Evolutionary conservation across 805 yeast species (phyloP), one percentile per base, ranked within the genome.

Genomic region (Myxozyma geophila): DNA sequence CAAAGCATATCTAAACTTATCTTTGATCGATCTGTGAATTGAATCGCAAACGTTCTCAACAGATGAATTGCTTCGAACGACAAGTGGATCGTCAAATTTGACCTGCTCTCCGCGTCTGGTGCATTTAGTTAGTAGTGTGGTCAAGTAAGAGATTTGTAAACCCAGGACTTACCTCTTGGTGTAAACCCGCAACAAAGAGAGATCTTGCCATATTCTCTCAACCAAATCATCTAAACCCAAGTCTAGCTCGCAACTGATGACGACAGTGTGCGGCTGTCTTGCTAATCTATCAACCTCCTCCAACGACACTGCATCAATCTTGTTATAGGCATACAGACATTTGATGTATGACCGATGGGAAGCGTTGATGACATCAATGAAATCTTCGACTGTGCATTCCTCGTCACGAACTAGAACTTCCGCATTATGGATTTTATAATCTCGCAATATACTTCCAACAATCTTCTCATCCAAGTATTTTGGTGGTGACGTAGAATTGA

Each of bases 211-310:
- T 53, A 93, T 92, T 70, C 93, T 95, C 67, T 92, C 97, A 63
- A 90, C 86, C 59, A 92, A 87, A 70, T 93, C 98, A 10, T 88
- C 86, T 12, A 93, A 79, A 0, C 98, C 98, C 51, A 95, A 80
- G 60, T 87, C 92, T 79, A 88, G 78, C 73, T 90, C 96, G 75
- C 97, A 96, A 33, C 96, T 89, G 85, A 92, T 90, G 37, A 93
- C 98, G 60, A 87, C 92, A 0, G 98, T 92, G 75, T 93, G 87
- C 49, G 98, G 97, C 72, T 87, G 89, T 69, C 97, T 83, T 0
- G 98, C 98, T 62, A 93, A 81, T 60, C 96, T 79, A 75, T 95
- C 97, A 56, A 91, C 90, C 74, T 93, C 99, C 75, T 93, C 98
- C 57, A 93, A 78, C 1, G 97, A 90, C 12, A 93, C 98, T 0